Base-by-base conservation (phyloP, 1,139 yeast species). In the Geotrichum cucujoidarum region DNA sequence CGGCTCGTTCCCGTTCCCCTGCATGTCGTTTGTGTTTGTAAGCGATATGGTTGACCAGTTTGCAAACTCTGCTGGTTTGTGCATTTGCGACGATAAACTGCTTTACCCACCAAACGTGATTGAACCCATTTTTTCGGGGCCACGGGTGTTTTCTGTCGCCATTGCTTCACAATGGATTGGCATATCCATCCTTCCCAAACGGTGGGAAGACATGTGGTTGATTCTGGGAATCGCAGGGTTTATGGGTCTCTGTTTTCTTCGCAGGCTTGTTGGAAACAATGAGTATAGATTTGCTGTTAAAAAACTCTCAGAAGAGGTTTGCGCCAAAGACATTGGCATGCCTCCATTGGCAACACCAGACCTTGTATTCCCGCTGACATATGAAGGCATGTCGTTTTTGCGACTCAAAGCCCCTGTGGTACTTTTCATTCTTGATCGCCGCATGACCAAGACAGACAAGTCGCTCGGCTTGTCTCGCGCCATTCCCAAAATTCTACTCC, bases 381-480 rank as follows among this genome's bases (percentile, higher is more conserved):
- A 76, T 36, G 65, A 70, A 16, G 84, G 81, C 49, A 70, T 92
- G 20, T 72, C 69, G 1, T 88, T 87, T 56, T 67, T 92, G 16
- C 74, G 75, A 43, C 68, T 92, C 44, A 94, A 94, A 60, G 82
- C 97, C 0, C 97, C 97, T 0, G 72, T 89, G 50, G 92, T 94
- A 0, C 64, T 94, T 45, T 84, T 80, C 59, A 89, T 92, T 42
- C 70, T 94, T 29, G 97, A 94, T 64, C 77, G 87, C 48, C 72
- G 98, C 54, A 88, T 94, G 95, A 90, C 97, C 0, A 92, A 92
- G 61, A 88, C 97, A 0, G 98, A 94, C 62, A 82, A 90, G 57
- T 85, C 95, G 0, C 84, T 92, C 65, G 98, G 98, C 1, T 72
- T 94, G 52, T 81, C 92, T 1, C 78, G 98, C 54, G 97, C 89